These are phyloP conservation scores for Pseudoperonospora humuli DNA, from an alignment of 352 stramenopile species.

Conservation along the genomic window DNA sequence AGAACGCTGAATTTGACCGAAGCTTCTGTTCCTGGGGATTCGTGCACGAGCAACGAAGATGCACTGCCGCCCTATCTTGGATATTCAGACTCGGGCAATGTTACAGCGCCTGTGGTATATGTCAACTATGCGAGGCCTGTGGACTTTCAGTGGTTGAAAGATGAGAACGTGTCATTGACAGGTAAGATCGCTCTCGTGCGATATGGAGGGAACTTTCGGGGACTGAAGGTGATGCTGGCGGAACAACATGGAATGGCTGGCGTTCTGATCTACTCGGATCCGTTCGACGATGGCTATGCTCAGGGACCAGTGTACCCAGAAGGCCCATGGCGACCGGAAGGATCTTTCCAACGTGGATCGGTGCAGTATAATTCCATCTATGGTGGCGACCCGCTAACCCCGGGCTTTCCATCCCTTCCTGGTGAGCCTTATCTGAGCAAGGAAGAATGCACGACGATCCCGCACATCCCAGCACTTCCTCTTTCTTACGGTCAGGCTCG, in stretches of 20 bases:
- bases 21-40: constrained; percentile 45
- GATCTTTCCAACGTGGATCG: constrained; percentile 81
- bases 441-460: constrained; percentile 38
- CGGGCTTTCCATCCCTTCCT: constrained; percentile 36
- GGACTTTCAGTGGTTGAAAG: constrained; percentile 78
- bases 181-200: constrained; percentile 80
- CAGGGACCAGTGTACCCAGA: constrained; percentile 36
- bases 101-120: constrained; percentile 75
- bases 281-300: constrained; percentile 70
- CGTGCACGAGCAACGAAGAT: constrained; percentile 46
- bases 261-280: constrained; percentile 87
- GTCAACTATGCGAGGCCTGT: constrained; percentile 77
- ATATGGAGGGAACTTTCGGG: constrained; percentile 74
- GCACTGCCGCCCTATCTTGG: constrained; percentile 72
- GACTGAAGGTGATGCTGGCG: constrained; percentile 80
- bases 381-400: constrained; percentile 63
- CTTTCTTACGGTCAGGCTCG: constrained; percentile 80
- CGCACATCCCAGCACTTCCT: constrained; percentile 36
- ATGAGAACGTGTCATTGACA: constrained; percentile 55
- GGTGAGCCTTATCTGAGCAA: constrained; percentile 31
- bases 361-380: constrained; percentile 73
- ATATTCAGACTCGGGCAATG: constrained; percentile 71
- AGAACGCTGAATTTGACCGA: constrained; percentile 53
- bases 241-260: constrained; percentile 66
- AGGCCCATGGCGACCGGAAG: constrained; percentile 44